A percentile compares a stretch with the other conserved stretches of the same genome.
Evolutionary conservation across 2,329 filamentous ascomycete species (phyloP).

Genomic region (Blumeria hordei): DNA sequence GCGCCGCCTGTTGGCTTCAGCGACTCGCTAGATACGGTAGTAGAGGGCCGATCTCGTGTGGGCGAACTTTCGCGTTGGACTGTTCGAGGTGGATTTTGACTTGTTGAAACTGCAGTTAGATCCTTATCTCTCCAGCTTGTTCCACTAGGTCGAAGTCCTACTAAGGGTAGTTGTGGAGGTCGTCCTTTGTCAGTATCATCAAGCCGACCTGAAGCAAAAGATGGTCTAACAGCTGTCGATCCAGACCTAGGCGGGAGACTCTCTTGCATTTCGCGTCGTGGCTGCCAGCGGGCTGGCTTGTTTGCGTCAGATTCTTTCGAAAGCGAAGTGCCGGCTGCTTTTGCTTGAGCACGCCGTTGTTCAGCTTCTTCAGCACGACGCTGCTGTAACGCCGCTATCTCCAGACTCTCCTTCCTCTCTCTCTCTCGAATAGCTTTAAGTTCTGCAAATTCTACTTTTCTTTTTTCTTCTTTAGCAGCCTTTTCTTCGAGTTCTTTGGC

Average conservation of each 20-base stretch:
- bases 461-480: slow-evolving; percentile 55
- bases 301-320: slow-evolving; percentile 24
- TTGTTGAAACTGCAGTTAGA: slow-evolving; percentile 2
- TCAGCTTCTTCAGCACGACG: slow-evolving; percentile 76
- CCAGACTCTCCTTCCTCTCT: slow-evolving; percentile 41
- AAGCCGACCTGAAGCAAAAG: slow-evolving; percentile 1
- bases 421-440: slow-evolving; percentile 40
- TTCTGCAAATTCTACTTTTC: slow-evolving; percentile 42
- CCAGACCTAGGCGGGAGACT: slow-evolving; percentile 9
- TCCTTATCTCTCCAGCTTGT: slow-evolving; percentile 33
- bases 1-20: slow-evolving; percentile 27
- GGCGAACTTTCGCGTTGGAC: slow-evolving; percentile 8
- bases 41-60: neutral
- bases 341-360: slow-evolving; percentile 41
- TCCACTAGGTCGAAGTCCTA: slow-evolving; percentile 23
- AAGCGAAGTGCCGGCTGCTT: slow-evolving; percentile 19
- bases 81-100: neutral
- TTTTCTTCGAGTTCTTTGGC: slow-evolving; percentile 70
- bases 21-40: slow-evolving; percentile 16
- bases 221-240: slow-evolving; percentile 5
- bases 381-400: slow-evolving; percentile 44
- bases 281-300: slow-evolving; percentile 43
- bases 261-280: slow-evolving; percentile 34
- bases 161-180: slow-evolving; percentile 30
- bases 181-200: slow-evolving; percentile 10